Conservation (phyloP, 108 stramenopile genomes). For the Heterococcus sp. region DNA sequence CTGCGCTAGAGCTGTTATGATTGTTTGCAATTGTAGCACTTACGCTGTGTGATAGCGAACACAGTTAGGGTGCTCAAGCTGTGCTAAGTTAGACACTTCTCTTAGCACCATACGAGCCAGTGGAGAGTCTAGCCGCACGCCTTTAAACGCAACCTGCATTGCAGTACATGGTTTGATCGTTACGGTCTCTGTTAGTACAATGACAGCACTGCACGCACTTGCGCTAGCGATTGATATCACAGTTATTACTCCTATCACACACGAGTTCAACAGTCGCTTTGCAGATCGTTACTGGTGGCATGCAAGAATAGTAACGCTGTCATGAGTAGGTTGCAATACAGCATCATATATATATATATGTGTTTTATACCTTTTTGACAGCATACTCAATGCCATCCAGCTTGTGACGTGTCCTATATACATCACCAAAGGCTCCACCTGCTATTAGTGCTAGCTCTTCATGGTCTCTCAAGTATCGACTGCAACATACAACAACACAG, state of each 20-base stretch:
- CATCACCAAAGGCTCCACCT: conserved; percentile 79
- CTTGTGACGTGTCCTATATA: conserved; percentile 75
- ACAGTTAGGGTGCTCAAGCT: conserved; percentile 80
- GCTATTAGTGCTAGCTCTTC: conserved; percentile 57
- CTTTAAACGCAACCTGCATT: conserved; percentile 74
- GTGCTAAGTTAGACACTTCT: conserved; percentile 79
- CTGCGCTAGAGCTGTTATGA: no score
- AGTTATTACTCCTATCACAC: no score
- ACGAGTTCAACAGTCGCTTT: conserved; percentile 55
- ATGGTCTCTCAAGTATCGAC: conserved; percentile 18
- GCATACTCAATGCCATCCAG: conserved; percentile 77
- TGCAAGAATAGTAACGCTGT: no score
- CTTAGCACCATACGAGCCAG: conserved; percentile 73
- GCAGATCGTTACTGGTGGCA: no score
- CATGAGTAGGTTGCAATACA: no score
- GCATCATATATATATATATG: no score
- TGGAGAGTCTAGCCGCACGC: conserved; percentile 68
- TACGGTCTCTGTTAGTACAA: no score
- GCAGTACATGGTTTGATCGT: conserved; percentile 62
- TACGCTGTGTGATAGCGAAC: conserved; percentile 84
- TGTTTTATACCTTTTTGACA: conserved; percentile 88
- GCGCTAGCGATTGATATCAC: no score
- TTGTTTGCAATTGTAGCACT: no score
- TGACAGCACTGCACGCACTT: no score
- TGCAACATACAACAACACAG: no score